A percentile compares a stretch with the other conserved stretches of the same genome.
phyloP scores from a whole-genome alignment of 192 early-diverging fungal genomes.

The Dissophora ornata region DNA sequence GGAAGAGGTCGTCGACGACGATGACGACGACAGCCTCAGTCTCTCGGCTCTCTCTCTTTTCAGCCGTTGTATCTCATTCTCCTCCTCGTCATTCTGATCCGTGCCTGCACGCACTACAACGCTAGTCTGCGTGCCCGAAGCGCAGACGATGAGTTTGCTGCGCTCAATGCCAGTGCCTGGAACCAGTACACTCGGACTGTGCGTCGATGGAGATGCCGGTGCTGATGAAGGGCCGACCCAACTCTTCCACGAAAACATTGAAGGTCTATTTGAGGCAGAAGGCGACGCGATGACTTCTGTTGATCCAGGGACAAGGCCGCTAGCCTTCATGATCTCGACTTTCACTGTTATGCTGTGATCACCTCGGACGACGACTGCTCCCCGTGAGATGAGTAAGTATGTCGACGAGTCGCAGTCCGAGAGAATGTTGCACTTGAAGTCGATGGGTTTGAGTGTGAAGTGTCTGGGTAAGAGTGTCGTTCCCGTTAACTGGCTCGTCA shows the following conservation, averaged over 20 bases:
- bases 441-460: conserved; percentile 53
- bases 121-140: conserved; percentile 44
- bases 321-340: conserved; percentile 46
- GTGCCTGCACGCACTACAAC: conserved; percentile 41
- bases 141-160: conserved; percentile 41
- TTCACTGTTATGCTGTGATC: conserved; percentile 51
- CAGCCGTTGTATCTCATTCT: conserved; percentile 26
- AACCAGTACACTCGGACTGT: background rate
- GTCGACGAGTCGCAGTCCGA: conserved; percentile 48
- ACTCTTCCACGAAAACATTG: conserved; percentile 32
- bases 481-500: conserved; percentile 52
- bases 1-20: no score
- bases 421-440: conserved; percentile 53
- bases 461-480: conserved; percentile 41
- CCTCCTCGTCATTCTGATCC: conserved; percentile 36
- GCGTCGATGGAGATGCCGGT: background rate
- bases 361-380: conserved; percentile 41
- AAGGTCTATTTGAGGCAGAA: background rate
- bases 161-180: conserved; percentile 51
- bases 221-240: conserved; percentile 17
- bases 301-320: conserved; percentile 33
- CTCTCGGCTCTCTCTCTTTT: conserved; percentile 27
- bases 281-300: conserved; percentile 17
- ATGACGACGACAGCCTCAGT: conserved; percentile 11
- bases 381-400: conserved; percentile 33